phyloP scores from a whole-genome alignment of 2,329 filamentous ascomycete species.

The Graphium sp. region DNA sequence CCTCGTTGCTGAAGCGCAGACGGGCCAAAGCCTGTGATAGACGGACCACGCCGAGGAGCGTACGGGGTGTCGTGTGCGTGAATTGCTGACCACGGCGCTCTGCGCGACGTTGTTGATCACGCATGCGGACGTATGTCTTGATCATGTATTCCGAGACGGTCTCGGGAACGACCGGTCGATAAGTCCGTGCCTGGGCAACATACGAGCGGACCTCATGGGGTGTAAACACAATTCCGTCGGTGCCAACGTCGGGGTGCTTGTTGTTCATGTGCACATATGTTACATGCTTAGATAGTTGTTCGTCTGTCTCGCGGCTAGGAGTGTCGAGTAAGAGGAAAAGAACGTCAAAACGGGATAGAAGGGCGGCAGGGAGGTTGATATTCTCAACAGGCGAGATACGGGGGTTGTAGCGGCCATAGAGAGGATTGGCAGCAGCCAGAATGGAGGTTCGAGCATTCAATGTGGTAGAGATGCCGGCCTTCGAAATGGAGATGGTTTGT shows the following conservation, averaged over 20 bases:
- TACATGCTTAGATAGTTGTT: conserved; percentile 89
- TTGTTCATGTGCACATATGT: conserved; percentile 96
- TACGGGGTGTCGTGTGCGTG: conserved; percentile 85
- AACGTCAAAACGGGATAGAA: conserved; percentile 92
- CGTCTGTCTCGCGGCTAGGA: conserved; percentile 74
- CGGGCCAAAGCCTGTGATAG: conserved; percentile 86
- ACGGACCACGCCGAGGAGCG: conserved; percentile 80
- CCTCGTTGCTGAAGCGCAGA: conserved; percentile 70
- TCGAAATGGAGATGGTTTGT: conserved; percentile 73
- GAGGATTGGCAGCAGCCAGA: conserved; percentile 85
- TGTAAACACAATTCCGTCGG: conserved; percentile 56
- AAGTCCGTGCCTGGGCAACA: conserved; percentile 81
- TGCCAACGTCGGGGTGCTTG: conserved; percentile 62
- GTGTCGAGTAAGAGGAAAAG: conserved; percentile 95
- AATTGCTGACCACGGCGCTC: conserved; percentile 87
- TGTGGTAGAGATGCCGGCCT: conserved; percentile 54
- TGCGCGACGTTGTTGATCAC: conserved; percentile 79
- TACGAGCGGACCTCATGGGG: conserved; percentile 92
- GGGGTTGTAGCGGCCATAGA: conserved; percentile 97
- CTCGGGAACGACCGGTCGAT: conserved; percentile 71
- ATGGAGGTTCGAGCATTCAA: conserved; percentile 94
- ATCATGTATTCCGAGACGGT: conserved; percentile 90
- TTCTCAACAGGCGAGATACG: conserved; percentile 95
- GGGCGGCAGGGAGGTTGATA: conserved; percentile 94
- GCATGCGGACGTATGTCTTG: conserved; percentile 88